phyloP scores from a whole-genome alignment of 2,329 filamentous ascomycete genomes.

The Sarocladiaceae sp. region DNA sequence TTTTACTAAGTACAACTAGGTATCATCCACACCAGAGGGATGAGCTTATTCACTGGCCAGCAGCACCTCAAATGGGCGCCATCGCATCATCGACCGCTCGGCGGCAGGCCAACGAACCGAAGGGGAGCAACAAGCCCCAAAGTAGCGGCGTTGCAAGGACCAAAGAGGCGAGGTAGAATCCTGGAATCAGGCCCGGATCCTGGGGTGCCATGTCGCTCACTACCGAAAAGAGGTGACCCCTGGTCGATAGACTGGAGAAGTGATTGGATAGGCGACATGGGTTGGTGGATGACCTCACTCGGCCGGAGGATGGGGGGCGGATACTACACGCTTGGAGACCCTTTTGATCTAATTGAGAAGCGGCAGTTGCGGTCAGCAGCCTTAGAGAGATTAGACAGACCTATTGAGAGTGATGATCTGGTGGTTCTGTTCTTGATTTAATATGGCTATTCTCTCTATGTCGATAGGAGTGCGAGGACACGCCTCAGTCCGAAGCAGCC shows the following conservation, averaged over 20 bases:
- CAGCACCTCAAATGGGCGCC: background rate
- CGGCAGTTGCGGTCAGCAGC: background rate
- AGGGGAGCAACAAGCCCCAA: background rate
- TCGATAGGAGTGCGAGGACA: too few relatives aligned
- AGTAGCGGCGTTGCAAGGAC: background rate
- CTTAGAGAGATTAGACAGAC: background rate
- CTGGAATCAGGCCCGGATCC: background rate
- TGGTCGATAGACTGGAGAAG: background rate
- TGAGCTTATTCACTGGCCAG: background rate
- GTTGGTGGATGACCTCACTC: background rate
- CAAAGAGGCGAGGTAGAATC: background rate
- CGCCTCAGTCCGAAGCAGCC: background rate
- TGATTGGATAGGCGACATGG: background rate
- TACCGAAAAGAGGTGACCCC: background rate
- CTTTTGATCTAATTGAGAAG: background rate
- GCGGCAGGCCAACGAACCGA: background rate
- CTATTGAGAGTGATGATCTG: background rate
- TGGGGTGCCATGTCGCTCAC: background rate
- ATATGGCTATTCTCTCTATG: background rate
- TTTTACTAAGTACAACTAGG: background rate
- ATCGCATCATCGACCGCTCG: conserved; percentile 3
- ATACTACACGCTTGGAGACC: too few relatives aligned
- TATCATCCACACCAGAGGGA: background rate
- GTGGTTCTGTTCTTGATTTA: background rate
- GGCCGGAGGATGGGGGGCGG: background rate